Evolutionary conservation across 306 rosid species (phyloP), one percentile per base, ranked within the genome.

Genomic region (Sindora glabra): DNA sequence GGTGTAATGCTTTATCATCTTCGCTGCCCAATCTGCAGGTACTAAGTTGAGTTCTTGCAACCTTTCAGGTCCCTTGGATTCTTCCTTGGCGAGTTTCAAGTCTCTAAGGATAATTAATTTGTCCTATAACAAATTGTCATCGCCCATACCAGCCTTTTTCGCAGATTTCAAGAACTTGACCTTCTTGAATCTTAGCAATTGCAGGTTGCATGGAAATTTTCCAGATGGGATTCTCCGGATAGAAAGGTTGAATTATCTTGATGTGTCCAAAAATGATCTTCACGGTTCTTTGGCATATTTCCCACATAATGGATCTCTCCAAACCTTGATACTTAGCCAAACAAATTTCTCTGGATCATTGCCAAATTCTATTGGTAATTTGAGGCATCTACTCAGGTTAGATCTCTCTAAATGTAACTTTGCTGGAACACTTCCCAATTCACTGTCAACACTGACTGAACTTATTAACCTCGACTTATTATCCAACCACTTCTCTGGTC

Each of bases 61-160:
- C 48, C 64, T 82, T 13, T 17, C 67, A 2, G 82, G 81, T 37
- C 79, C 81, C 1, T 27, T 82, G 16, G 47, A 69, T n/a, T n/a
- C n/a, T 58, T 51, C 65, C 1, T 14, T 73, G 5, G 1, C 38
- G 13, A 75, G 2, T 12, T 80, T 69, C 6, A 18, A 41, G 11
- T 60, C 56, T 8, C 57, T 78, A 22, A 75, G 80, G 0, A 19
- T 66, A 1, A 62, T 75, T 72, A 10, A 33, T 47, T 57, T 82
- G 8, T 50, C 62, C 14, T 0, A 3, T 2, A 79, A 79, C 48
- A 13, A 27, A 11, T 60, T 81, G 5, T 74, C 77, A 30, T 48
- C 72, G 5, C 9, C 64, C 0, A 60, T 81, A 16, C 87, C 79
- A 6, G 42, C 60, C 10, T 13, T 45, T 17, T 73, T 73, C 37